Evolutionary conservation across 305 asterid species (phyloP).

Genomic region (Fraxinus latifolia): DNA sequence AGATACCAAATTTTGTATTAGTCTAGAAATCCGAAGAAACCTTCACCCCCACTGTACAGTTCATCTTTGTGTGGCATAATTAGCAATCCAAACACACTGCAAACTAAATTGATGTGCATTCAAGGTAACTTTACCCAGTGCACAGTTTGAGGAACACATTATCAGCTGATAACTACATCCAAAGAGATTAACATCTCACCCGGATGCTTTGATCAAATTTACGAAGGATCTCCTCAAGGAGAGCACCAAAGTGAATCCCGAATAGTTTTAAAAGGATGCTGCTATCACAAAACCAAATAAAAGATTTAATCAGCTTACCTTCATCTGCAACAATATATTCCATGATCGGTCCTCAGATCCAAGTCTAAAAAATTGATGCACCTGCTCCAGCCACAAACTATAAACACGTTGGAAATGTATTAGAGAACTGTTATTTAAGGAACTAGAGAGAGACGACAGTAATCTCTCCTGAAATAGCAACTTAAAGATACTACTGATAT

Average conservation of each 20-base stretch:
- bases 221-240: constrained; percentile 10
- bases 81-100: not conserved
- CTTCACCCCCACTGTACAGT: not conserved
- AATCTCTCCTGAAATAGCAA: constrained; percentile 9
- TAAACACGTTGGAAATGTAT: constrained; percentile 24
- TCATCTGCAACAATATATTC: constrained; percentile 59
- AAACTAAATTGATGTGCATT: not conserved
- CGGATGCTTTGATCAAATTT: constrained; percentile 7
- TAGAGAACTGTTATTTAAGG: not conserved
- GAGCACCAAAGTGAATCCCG: constrained; percentile 7
- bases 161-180: constrained; percentile 9
- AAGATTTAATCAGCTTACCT: constrained; percentile 42
- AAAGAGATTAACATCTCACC: not conserved
- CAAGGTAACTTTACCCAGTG: not conserved
- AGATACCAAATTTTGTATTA: not conserved
- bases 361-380: constrained; percentile 53
- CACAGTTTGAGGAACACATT: not conserved
- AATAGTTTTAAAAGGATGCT: constrained; percentile 10
- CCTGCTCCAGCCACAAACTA: constrained; percentile 85
- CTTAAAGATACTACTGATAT: constrained; percentile 8
- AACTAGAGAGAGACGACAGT: not conserved
- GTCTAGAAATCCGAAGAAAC: not conserved
- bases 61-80: not conserved
- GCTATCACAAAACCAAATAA: constrained; percentile 12
- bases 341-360: constrained; percentile 54